Conservation (phyloP, 805 yeast species). For the Wickerhamomyces strasburgensis region DNA sequence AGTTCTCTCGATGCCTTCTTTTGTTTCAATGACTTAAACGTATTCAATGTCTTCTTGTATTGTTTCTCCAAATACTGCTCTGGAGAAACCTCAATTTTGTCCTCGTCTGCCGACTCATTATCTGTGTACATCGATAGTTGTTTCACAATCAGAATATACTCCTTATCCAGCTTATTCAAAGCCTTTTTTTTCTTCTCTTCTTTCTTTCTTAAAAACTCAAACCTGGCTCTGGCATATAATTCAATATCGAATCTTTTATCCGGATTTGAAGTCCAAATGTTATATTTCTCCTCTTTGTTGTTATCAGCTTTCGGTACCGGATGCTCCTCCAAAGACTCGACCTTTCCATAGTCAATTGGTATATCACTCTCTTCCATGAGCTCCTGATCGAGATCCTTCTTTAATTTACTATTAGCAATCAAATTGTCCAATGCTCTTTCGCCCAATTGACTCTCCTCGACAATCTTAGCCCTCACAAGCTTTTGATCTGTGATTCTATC, state of each 20-base stretch:
- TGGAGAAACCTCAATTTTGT: constrained; percentile 2
- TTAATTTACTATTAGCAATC: constrained; percentile 28
- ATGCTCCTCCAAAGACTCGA: too few relatives aligned
- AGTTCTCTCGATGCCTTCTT: constrained; percentile 27
- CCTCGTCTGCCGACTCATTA: neutral
- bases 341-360: neutral
- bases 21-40: constrained; percentile 30
- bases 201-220: constrained; percentile 29
- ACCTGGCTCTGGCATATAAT: constrained; percentile 48
- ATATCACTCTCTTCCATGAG: constrained; percentile 4
- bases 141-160: constrained; percentile 7
- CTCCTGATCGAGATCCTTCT: constrained; percentile 7
- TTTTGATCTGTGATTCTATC: constrained; percentile 64
- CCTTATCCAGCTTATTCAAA: neutral
- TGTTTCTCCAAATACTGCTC: constrained; percentile 29
- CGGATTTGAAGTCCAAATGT: constrained; percentile 1
- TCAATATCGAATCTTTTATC: constrained; percentile 45
- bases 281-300: constrained; percentile 11
- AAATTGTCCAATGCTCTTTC: constrained; percentile 71
- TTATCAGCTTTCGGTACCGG: too few relatives aligned
- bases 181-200: constrained; percentile 7
- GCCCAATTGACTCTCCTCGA: constrained; percentile 75
- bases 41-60: constrained; percentile 26
- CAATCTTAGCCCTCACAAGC: constrained; percentile 62
- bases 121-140: neutral